A percentile compares a stretch with the other conserved stretches of the same genome.
These are phyloP conservation scores for Puccinia triticina DNA, from an alignment of 1,284 basidiomycete species.

Conservation along the genomic window DNA sequence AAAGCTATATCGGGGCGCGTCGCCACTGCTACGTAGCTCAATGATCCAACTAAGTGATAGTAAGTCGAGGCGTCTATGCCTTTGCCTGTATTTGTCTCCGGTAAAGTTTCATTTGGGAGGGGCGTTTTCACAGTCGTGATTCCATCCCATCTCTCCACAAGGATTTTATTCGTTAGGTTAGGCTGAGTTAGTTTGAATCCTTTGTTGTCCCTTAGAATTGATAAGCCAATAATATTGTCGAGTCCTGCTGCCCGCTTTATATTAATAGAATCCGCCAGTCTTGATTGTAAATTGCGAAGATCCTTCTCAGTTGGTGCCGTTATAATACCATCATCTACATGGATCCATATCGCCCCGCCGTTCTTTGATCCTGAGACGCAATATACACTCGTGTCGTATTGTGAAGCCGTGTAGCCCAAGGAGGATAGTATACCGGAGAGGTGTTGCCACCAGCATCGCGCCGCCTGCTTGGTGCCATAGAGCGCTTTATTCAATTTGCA, in stretches of 20 bases:
- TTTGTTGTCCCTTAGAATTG: neutral
- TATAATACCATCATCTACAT: neutral
- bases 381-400: neutral
- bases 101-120: too few relatives aligned
- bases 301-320: too few relatives aligned
- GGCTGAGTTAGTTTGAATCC: neutral
- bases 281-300: neutral
- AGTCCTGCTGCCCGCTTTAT: neutral
- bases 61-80: neutral
- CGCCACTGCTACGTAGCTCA: neutral
- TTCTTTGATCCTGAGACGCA: neutral
- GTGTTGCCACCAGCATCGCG: slow-evolving; percentile 12
- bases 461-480: slow-evolving; percentile 14
- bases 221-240: neutral
- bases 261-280: neutral
- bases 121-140: neutral
- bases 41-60: neutral
- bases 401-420: neutral
- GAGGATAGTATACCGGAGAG: too few relatives aligned
- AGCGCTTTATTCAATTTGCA: neutral
- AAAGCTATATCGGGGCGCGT: neutral
- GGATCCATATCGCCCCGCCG: neutral
- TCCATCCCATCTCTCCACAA: too few relatives aligned
- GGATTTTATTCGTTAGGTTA: too few relatives aligned
- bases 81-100: too few relatives aligned